phyloP scores from a whole-genome alignment of 2,329 filamentous ascomycete species.

The Sclerotinia sclerotiorum region DNA sequence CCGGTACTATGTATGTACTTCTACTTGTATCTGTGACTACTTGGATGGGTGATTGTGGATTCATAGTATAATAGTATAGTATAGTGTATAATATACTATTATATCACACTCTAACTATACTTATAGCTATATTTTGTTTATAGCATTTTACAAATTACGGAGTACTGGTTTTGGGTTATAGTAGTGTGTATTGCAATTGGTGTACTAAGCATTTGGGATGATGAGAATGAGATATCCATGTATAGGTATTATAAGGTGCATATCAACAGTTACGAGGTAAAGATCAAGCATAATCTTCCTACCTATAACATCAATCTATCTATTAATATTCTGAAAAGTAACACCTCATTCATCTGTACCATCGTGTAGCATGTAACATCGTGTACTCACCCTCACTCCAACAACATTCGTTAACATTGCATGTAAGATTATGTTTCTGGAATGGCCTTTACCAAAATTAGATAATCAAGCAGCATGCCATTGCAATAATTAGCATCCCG shows the following conservation, averaged over 20 bases:
- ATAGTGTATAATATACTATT: too few species aligned
- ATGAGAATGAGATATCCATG: neutral
- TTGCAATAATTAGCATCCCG: too few species aligned
- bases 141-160: too few species aligned
- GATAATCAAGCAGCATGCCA: conserved; percentile 13
- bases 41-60: too few species aligned
- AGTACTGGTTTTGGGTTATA: too few species aligned
- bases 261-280: neutral
- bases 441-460: conserved; percentile 17
- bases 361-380: neutral
- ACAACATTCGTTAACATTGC: neutral
- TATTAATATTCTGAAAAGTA: neutral
- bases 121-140: too few species aligned
- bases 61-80: too few species aligned
- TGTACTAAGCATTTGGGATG: too few species aligned
- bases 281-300: conserved; percentile 16
- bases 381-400: neutral
- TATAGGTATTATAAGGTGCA: neutral
- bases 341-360: neutral
- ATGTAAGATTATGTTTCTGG: neutral
- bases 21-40: too few species aligned
- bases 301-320: neutral
- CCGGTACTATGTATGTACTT: too few species aligned
- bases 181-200: too few species aligned
- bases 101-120: too few species aligned